Base-by-base conservation (phyloP, 1,284 basidiomycete genomes). In the Cryptococcus sp. region DNA sequence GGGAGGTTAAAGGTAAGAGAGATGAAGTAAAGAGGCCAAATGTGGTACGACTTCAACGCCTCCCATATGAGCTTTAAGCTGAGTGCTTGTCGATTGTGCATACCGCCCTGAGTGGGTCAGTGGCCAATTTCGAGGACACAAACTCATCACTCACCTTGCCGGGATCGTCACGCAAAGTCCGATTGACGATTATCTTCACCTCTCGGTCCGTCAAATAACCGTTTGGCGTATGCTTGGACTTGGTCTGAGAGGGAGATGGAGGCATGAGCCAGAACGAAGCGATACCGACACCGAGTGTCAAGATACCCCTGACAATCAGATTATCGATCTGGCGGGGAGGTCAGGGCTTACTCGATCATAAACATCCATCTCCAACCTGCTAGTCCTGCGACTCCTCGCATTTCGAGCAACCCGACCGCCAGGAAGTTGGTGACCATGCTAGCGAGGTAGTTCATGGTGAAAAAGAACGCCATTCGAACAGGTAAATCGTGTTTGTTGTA, bases 31-130 rank as follows among this genome's bases (percentile, higher is more conserved):
- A 66, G 31, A 0, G 85, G 86, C 83, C 84, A 87, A 53, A 87
- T 46, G 24, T 60, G 45, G 42, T 52, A 59, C 43, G 56, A 54
- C 16, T 75, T 78, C 2, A 86, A 51, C 2, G 82, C 79, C 18
- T 69, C 70, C 77, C 79, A 84, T 11, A 87, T 77, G 50, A 80
- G 79, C 59, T 75, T 78, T 11, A 79, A 31, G 0, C 78, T 76
- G n/a, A 88, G 67, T 1, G 83, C 83, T 69, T 88, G 80, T 22
- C 87, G 82, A 57, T 89, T 89, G 73, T 88, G 85, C 86, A 88
- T 88, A 7, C 41, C n/a, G 56, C 40, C 21, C 36, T 39, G 36
- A 7, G 36, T 19, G 7, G n/a, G 36, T 39, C 36, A 39, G 36
- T 39, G 7, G 16, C 14, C 16, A 19, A n/a, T n/a, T n/a, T n/a